These are phyloP conservation scores for Yamadazyma triangularis DNA, from an alignment of 1,139 yeast genomes.

Conservation along the genomic window DNA sequence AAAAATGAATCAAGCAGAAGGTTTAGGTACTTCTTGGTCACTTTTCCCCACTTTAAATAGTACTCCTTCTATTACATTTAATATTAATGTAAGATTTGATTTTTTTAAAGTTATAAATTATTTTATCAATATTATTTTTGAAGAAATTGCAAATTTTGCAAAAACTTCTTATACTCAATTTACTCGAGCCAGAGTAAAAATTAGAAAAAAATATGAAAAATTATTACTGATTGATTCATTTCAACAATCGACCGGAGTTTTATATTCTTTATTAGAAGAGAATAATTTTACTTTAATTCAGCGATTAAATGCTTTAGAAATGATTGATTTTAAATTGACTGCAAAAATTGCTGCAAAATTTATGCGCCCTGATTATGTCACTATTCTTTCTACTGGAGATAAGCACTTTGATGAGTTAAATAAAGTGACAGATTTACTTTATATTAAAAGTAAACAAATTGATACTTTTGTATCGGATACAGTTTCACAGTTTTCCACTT, in stretches of 20 bases:
- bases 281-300: slow-evolving; percentile 48
- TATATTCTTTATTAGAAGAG: slow-evolving; percentile 50
- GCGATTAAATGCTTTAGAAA: slow-evolving; percentile 36
- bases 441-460: too few species aligned
- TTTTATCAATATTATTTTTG: slow-evolving; percentile 17
- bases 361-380: slow-evolving; percentile 23
- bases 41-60: slow-evolving; percentile 48
- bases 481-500: not conserved
- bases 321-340: slow-evolving; percentile 20
- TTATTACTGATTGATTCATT: slow-evolving; percentile 37
- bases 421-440: too few species aligned
- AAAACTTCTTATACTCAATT: slow-evolving; percentile 26
- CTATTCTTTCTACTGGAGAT: slow-evolving; percentile 49
- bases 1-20: slow-evolving; percentile 45
- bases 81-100: slow-evolving; percentile 48
- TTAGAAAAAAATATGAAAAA: slow-evolving; percentile 39
- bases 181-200: slow-evolving; percentile 37
- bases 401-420: too few species aligned
- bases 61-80: slow-evolving; percentile 44
- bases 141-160: slow-evolving; percentile 10
- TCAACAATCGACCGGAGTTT: slow-evolving; percentile 40
- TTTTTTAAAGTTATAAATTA: slow-evolving; percentile 21
- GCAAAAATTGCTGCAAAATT: slow-evolving; percentile 14
- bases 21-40: slow-evolving; percentile 52
- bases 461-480: too few species aligned